Evolutionary conservation across 768 basidiomycete species (phyloP), one percentile per base, ranked within the genome.

Genomic region (Russula olivacea): DNA sequence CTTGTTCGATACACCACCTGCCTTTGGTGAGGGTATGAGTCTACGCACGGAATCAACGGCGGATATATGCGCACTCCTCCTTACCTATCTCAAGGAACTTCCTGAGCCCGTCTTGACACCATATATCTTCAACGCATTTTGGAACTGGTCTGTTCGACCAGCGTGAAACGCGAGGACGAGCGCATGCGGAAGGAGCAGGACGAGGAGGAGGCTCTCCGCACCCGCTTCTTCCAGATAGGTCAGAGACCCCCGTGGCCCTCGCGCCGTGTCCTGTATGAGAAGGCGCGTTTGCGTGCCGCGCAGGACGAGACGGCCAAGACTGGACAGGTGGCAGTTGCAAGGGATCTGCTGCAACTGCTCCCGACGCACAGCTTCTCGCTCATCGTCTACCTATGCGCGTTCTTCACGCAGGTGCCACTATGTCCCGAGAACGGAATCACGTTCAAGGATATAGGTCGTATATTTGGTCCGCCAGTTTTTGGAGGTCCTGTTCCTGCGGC

Each of bases 351-450:
- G n/a, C n/a, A n/a, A n/a, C n/a, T n/a, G n/a, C n/a, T n/a, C n/a
- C n/a, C n/a, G n/a, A n/a, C n/a, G n/a, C n/a, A n/a, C n/a, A n/a
- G n/a, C n/a, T n/a, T n/a, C n/a, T n/a, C n/a, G n/a, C n/a, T n/a
- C n/a, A n/a, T n/a, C n/a, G n/a, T n/a, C n/a, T n/a, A n/a, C n/a
- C n/a, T n/a, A n/a, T n/a, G n/a, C n/a, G n/a, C n/a, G n/a, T n/a
- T n/a, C n/a, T n/a, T 82, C 68, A 78, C 79, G 1, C 81, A 83
- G 66, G 69, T 82, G 0, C 81, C 79, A 2, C 72, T 81, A 7
- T 80, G 76, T 59, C 77, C 80, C 1, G 79, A 80, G 48, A 83
- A 83, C 63, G 76, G 77, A 1, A 68, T 83, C n/a, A 71, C 76
- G 8, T 70, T 77, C 40, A 76, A 79, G 55, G 76, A 77, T 49